These are phyloP conservation scores for Solanum verrucosum DNA, from an alignment of 257 asterid genomes.

Conservation along the genomic window DNA sequence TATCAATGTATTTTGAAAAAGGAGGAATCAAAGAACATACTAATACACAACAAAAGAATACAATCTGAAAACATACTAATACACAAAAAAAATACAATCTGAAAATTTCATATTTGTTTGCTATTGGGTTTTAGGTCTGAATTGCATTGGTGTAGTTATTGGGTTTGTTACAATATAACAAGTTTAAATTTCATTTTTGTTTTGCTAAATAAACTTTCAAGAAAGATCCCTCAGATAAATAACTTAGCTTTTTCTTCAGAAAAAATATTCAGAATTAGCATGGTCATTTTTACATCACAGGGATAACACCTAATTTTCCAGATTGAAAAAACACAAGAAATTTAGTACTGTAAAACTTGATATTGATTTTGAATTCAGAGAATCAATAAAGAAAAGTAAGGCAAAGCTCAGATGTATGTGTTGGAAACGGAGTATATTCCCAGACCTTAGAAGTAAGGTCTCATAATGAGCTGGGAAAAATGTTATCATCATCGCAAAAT, in stretches of 20 bases:
- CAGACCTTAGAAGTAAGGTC: conserved; percentile 22
- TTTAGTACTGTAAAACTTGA: neutral
- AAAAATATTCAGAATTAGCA: conserved; percentile 14
- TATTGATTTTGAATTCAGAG: neutral
- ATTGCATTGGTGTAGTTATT: no score
- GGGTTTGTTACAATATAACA: neutral
- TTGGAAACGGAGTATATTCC: conserved; percentile 22
- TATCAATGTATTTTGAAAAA: no score
- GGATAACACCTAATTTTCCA: neutral
- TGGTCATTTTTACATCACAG: conserved; percentile 11
- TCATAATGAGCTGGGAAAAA: conserved; percentile 61
- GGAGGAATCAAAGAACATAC: no score
- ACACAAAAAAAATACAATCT: no score
- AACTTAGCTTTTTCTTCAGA: neutral
- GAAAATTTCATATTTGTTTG: no score
- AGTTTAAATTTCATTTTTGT: neutral
- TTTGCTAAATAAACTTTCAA: neutral
- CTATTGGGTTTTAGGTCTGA: no score
- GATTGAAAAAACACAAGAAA: neutral
- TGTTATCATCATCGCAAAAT: conserved; percentile 31
- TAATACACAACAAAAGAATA: no score
- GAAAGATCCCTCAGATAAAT: neutral
- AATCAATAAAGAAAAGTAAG: neutral
- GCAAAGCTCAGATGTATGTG: conserved; percentile 12
- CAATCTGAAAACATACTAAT: no score